These are phyloP conservation scores for Pezicula carpinea DNA, from an alignment of 2,329 filamentous ascomycete species.

Conservation along the genomic window DNA sequence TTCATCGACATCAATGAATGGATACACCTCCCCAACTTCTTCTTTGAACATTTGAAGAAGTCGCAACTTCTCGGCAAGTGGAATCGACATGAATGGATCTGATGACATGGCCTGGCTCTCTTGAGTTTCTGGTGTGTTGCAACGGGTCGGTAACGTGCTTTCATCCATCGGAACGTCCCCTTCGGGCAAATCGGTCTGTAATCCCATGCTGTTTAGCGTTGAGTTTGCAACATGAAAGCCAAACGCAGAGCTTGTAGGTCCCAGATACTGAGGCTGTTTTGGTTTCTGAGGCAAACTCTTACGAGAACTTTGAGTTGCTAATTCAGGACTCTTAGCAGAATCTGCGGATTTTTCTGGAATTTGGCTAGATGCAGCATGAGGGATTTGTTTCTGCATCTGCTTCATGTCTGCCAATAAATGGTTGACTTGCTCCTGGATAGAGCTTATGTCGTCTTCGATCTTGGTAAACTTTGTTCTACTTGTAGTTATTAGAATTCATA, in stretches of 20 bases:
- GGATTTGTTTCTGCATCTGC: background rate
- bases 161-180: background rate
- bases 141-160: background rate
- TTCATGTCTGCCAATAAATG: background rate
- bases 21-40: background rate
- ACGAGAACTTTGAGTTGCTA: background rate
- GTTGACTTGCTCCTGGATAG: background rate
- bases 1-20: background rate
- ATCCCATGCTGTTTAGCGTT: background rate
- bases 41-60: background rate
- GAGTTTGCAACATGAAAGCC: background rate
- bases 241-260: background rate
- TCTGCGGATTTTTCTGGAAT: background rate
- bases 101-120: background rate
- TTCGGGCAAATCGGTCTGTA: background rate
- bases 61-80: background rate
- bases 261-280: background rate
- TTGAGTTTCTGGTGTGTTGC: slow-evolving; percentile 35
- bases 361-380: background rate
- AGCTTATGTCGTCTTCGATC: background rate
- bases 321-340: background rate
- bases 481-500: background rate
- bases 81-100: background rate
- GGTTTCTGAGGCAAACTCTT: background rate
- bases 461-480: background rate